phyloP scores from a whole-genome alignment of 495 filamentous ascomycete genomes.

The Lasiosphaeriaceae sp. region DNA sequence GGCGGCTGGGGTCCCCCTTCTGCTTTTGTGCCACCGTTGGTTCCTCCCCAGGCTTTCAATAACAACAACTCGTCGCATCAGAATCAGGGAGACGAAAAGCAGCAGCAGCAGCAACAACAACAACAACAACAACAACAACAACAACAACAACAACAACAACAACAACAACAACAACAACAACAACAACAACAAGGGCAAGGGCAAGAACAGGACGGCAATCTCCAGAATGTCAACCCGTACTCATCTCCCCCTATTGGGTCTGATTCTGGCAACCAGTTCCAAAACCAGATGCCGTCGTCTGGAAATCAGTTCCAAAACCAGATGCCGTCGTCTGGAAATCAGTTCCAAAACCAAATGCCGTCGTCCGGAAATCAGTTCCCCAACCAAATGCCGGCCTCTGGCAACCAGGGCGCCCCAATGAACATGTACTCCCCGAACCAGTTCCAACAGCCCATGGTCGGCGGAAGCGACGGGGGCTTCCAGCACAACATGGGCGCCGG shows the following conservation, averaged over 20 bases:
- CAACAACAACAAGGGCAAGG: neutral
- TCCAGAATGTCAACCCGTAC: too few species aligned
- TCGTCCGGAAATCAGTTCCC: too few species aligned
- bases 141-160: conserved; percentile 2
- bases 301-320: too few species aligned
- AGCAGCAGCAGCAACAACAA: neutral
- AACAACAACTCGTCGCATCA: neutral
- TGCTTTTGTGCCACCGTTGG: conserved; percentile 2
- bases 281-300: neutral
- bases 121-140: neutral
- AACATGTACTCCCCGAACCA: neutral
- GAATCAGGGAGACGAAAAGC: too few species aligned
- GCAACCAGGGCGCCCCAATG: too few species aligned
- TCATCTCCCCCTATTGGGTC: too few species aligned
- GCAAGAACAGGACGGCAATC: neutral
- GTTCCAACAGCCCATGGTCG: neutral
- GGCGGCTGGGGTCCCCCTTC: neutral
- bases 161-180: neutral
- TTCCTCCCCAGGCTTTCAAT: neutral
- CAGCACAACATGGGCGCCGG: conserved; percentile 8
- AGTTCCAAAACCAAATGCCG: neutral
- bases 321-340: neutral
- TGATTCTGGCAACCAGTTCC: neutral
- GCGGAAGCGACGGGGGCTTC: neutral
- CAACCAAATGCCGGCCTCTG: too few species aligned